A percentile compares a stretch with the other conserved stretches of the same genome.
These are phyloP conservation scores for Monilinia polystroma DNA, from an alignment of 2,329 filamentous ascomycete species.

Conservation along the genomic window DNA sequence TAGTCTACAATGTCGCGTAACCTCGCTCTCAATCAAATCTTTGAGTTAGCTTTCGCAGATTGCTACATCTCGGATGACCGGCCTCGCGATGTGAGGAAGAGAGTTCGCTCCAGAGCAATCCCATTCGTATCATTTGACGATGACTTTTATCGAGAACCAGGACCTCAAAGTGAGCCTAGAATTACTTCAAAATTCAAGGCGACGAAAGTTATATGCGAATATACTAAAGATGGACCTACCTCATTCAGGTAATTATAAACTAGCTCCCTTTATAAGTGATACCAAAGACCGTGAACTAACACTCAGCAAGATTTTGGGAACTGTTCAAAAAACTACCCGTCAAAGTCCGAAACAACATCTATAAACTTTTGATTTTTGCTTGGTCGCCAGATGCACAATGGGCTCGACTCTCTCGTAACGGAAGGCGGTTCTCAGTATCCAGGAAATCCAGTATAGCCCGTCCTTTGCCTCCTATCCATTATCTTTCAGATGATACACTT, in stretches of 20 bases:
- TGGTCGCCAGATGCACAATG: conserved; percentile 8
- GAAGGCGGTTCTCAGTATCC: conserved; percentile 5
- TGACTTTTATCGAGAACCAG: conserved; percentile 7
- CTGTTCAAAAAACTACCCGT: not conserved
- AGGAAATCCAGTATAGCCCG: not conserved
- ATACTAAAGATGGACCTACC: not conserved
- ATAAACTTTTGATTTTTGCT: conserved; percentile 8
- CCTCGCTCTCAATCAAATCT: not conserved
- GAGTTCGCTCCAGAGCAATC: not conserved
- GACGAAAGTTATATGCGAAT: not conserved
- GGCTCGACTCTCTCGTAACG: conserved; percentile 8
- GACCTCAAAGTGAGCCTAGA: not conserved
- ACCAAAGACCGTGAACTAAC: not conserved
- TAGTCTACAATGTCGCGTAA: not conserved
- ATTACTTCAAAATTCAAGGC: not conserved
- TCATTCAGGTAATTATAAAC: conserved; percentile 1
- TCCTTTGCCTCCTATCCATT: not conserved
- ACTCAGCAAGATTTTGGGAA: not conserved
- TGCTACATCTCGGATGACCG: conserved; percentile 11
- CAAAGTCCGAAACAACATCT: not conserved
- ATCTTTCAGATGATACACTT: conserved; percentile 4
- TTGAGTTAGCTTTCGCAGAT: not conserved
- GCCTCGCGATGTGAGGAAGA: not conserved
- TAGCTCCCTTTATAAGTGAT: too few species aligned
- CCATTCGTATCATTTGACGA: not conserved